A percentile compares a stretch with the other conserved stretches of the same genome.
Conservation (phyloP, 257 asterid species). For the Scutellaria galericulata region DNA sequence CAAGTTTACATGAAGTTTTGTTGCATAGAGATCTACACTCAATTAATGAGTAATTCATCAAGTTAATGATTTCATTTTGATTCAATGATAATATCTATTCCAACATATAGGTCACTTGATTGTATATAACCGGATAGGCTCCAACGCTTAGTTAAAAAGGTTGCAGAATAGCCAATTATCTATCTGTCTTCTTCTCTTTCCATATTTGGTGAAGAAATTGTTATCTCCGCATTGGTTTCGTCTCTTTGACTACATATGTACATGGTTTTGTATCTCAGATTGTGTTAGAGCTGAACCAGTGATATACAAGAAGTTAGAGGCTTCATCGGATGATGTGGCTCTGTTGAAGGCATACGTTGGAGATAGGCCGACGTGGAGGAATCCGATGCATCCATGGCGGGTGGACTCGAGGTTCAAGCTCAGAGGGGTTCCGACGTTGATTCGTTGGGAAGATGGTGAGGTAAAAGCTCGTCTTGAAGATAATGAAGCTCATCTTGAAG, state of each 20-base stretch:
- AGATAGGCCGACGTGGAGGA: slow-evolving; percentile 91
- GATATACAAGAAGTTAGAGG: slow-evolving; percentile 83
- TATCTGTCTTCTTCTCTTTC: too few species aligned
- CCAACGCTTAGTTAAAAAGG: too few species aligned
- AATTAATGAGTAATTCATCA: background rate
- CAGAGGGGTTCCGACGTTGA: slow-evolving; percentile 79
- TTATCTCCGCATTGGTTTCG: background rate
- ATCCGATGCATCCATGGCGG: slow-evolving; percentile 80
- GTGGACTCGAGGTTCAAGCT: slow-evolving; percentile 69
- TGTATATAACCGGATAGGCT: too few species aligned
- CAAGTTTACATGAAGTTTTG: background rate
- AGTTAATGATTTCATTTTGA: too few species aligned
- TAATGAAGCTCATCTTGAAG: slow-evolving; percentile 76
- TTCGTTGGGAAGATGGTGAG: slow-evolving; percentile 75
- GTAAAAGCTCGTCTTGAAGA: slow-evolving; percentile 81
- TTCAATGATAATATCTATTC: too few species aligned
- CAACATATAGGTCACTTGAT: too few species aligned
- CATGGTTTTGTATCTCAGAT: slow-evolving; percentile 46
- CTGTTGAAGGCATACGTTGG: slow-evolving; percentile 93
- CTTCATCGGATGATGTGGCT: slow-evolving; percentile 60
- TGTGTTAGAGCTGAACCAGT: slow-evolving; percentile 98
- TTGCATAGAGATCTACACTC: background rate
- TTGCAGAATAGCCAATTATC: too few species aligned
- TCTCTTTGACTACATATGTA: background rate
- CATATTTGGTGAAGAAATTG: background rate